phyloP scores from a whole-genome alignment of 192 early-diverging fungal species.

The Pecoramyces ruminantium region DNA sequence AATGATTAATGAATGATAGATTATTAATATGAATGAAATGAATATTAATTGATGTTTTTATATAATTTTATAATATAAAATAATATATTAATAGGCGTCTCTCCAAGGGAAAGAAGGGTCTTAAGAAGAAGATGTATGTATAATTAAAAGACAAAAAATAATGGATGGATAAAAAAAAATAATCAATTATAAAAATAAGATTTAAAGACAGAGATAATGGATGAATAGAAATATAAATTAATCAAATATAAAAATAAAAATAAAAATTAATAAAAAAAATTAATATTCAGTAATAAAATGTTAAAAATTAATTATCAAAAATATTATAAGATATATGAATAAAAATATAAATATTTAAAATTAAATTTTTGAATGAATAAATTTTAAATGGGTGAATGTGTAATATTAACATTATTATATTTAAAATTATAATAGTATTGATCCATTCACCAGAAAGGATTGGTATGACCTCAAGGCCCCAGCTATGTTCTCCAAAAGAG shows the following conservation, averaged over 20 bases:
- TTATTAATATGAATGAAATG: neutral
- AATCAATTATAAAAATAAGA: too few species aligned
- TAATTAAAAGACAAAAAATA: constrained; percentile 6
- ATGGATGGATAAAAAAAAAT: constrained; percentile 12
- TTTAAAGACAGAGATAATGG: too few species aligned
- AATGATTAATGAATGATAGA: neutral
- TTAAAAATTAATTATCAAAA: too few species aligned
- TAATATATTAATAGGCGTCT: constrained; percentile 48
- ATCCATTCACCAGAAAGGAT: constrained; percentile 99
- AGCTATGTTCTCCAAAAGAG: constrained; percentile 81
- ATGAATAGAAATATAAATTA: too few species aligned
- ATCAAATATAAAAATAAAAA: too few species aligned
- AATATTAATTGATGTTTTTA: neutral
- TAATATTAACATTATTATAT: neutral
- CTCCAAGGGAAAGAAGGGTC: constrained; percentile 96
- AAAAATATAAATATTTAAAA: too few species aligned
- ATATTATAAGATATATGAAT: too few species aligned
- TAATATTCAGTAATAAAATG: too few species aligned
- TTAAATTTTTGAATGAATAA: too few species aligned
- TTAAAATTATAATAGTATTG: constrained; percentile 46
- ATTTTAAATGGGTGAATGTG: too few species aligned
- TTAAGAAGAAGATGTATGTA: constrained; percentile 96
- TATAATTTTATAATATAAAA: neutral
- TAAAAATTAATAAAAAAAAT: too few species aligned
- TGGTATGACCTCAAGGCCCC: constrained; percentile 99